Percentiles rank a stretch among this genome's conserved stretches.
Conservation (phyloP, 805 yeast species). For the Schizosaccharomyces octosporus region DNA sequence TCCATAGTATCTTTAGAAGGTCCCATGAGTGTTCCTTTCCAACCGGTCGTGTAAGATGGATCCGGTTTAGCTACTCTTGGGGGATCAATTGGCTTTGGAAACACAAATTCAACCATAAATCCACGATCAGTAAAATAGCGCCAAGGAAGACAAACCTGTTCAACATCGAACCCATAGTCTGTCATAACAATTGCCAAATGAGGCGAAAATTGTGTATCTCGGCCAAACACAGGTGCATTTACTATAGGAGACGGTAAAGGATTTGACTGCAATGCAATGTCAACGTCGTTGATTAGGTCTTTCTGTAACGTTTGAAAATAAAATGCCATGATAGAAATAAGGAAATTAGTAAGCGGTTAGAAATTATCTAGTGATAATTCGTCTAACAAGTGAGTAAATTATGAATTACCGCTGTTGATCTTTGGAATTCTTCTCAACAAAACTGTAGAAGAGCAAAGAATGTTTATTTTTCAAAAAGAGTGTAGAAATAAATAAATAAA, state of each 20-base stretch:
- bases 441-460: too few relatives aligned
- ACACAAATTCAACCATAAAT: background rate
- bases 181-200: background rate
- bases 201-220: background rate
- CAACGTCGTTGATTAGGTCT: background rate
- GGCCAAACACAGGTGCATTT: background rate
- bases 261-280: background rate
- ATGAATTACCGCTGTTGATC: too few relatives aligned
- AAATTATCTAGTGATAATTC: too few relatives aligned
- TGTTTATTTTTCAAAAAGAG: too few relatives aligned
- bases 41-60: background rate
- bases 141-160: background rate
- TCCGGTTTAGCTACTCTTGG: background rate
- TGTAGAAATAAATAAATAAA: too few relatives aligned
- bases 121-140: background rate
- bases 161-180: background rate
- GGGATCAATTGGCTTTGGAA: background rate
- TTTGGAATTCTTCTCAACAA: too few relatives aligned
- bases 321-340: background rate
- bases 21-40: background rate
- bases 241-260: background rate
- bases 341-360: too few relatives aligned
- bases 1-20: background rate
- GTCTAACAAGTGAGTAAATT: too few relatives aligned
- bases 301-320: background rate